phyloP scores from a whole-genome alignment of 1,284 basidiomycete genomes.

The Naganishia cerealis region DNA sequence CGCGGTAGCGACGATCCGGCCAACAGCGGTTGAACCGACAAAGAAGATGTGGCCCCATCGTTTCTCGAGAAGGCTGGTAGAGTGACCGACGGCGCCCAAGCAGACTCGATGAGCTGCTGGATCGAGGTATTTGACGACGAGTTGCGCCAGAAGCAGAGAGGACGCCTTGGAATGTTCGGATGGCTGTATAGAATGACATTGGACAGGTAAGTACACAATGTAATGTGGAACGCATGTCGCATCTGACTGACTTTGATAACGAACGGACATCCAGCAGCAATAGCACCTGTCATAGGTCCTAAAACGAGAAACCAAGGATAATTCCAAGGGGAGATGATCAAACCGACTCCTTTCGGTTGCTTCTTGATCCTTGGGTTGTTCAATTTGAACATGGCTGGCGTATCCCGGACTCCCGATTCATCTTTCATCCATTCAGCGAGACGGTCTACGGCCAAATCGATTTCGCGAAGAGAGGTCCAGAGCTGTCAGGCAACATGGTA shows the following conservation, averaged over 20 bases:
- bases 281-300: conserved; percentile 67
- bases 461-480: conserved; percentile 61
- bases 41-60: conserved; percentile 80
- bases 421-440: conserved; percentile 75
- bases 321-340: conserved; percentile 61
- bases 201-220: background rate
- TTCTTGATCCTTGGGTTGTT: conserved; percentile 65
- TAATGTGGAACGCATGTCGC: conserved; percentile 8
- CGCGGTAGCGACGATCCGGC: conserved; percentile 72
- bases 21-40: conserved; percentile 69
- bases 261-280: conserved; percentile 75
- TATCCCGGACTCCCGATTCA: conserved; percentile 62
- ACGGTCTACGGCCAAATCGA: conserved; percentile 64
- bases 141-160: conserved; percentile 68
- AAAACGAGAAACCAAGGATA: conserved; percentile 61
- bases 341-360: conserved; percentile 71
- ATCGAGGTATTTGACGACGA: conserved; percentile 80
- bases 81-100: conserved; percentile 72
- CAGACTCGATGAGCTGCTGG: conserved; percentile 69
- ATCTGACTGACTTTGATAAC: conserved; percentile 62
- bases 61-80: conserved; percentile 73
- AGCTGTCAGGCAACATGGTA: conserved; percentile 37
- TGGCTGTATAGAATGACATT: conserved; percentile 51
- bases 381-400: conserved; percentile 45
- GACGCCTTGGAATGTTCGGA: conserved; percentile 73